Conservation (phyloP, 2,329 filamentous ascomycete genomes). For the Fusarium sulawesiense region DNA sequence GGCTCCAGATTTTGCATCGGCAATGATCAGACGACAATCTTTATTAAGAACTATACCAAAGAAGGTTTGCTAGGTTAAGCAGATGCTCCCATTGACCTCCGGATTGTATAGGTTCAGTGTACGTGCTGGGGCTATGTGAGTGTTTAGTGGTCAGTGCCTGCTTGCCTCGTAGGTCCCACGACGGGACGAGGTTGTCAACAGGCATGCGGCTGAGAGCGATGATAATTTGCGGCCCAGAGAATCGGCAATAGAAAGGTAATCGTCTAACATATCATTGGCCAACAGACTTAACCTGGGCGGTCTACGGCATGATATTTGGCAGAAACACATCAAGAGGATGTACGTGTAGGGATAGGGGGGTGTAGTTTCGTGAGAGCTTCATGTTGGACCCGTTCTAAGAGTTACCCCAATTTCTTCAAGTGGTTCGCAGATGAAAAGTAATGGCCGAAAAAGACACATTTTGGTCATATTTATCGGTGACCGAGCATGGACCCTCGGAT, state of each 20-base stretch:
- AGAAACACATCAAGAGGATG: conserved; percentile 35
- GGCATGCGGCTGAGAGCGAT: conserved; percentile 32
- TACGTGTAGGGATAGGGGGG: conserved; percentile 21
- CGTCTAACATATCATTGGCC: conserved; percentile 33
- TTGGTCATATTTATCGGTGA: conserved; percentile 36
- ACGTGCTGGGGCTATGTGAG: not conserved
- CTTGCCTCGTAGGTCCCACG: not conserved
- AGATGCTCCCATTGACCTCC: not conserved
- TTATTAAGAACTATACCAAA: not conserved
- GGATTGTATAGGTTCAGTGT: not conserved
- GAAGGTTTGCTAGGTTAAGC: not conserved
- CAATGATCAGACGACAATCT: conserved; percentile 1
- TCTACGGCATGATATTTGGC: conserved; percentile 39
- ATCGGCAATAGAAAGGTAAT: conserved; percentile 37
- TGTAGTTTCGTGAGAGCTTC: conserved; percentile 35
- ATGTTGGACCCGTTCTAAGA: conserved; percentile 27
- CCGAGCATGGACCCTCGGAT: conserved; percentile 41
- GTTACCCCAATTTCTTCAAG: conserved; percentile 36
- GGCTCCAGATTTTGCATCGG: conserved; percentile 19
- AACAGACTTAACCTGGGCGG: conserved; percentile 29
- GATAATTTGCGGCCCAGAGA: conserved; percentile 2
- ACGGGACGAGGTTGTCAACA: not conserved
- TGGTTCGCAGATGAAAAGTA: conserved; percentile 20
- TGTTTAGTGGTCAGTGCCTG: not conserved
- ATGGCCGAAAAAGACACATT: conserved; percentile 13